Evolutionary conservation across 2,329 filamentous ascomycete genomes (phyloP).

Genomic region (Colletotrichum noveboracense): DNA sequence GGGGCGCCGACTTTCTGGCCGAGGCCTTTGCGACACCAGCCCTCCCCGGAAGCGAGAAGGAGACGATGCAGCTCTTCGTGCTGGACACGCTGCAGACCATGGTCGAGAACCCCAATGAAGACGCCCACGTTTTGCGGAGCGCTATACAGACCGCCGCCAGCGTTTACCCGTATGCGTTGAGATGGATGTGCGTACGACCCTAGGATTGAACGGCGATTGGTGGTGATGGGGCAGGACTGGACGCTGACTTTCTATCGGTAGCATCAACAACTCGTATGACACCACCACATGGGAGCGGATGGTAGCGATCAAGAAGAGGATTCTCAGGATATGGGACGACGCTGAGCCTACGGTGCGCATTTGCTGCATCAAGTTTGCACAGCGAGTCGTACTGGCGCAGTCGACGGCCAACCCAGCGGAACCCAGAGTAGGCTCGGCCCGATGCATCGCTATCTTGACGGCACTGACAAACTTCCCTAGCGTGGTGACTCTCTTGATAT

Average conservation of each 20-base stretch:
- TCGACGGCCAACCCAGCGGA: slow-evolving; percentile 84
- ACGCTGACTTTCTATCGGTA: slow-evolving; percentile 47
- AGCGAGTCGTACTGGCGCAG: slow-evolving; percentile 90
- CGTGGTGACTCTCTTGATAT: slow-evolving; percentile 68
- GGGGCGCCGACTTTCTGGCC: slow-evolving; percentile 94
- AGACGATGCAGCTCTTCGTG: slow-evolving; percentile 76
- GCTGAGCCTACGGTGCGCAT: slow-evolving; percentile 79
- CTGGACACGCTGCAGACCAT: slow-evolving; percentile 77
- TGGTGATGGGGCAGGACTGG: background rate
- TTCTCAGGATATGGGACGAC: slow-evolving; percentile 86
- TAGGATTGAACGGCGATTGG: background rate
- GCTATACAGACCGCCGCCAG: slow-evolving; percentile 89
- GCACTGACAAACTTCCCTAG: slow-evolving; percentile 35
- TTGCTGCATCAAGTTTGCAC: slow-evolving; percentile 97
- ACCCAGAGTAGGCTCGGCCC: slow-evolving; percentile 69
- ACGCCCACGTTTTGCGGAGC: slow-evolving; percentile 81
- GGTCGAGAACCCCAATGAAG: slow-evolving; percentile 75
- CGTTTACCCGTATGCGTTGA: slow-evolving; percentile 89
- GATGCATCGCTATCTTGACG: background rate
- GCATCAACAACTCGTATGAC: slow-evolving; percentile 87
- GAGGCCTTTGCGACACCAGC: slow-evolving; percentile 96
- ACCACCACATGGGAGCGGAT: slow-evolving; percentile 85
- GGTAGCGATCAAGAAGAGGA: slow-evolving; percentile 85
- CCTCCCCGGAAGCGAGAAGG: slow-evolving; percentile 78
- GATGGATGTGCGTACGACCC: slow-evolving; percentile 82